Evolutionary conservation across 805 yeast species (phyloP), one percentile per base, ranked within the genome.

Genomic region (Scheffersomyces lignosus): DNA sequence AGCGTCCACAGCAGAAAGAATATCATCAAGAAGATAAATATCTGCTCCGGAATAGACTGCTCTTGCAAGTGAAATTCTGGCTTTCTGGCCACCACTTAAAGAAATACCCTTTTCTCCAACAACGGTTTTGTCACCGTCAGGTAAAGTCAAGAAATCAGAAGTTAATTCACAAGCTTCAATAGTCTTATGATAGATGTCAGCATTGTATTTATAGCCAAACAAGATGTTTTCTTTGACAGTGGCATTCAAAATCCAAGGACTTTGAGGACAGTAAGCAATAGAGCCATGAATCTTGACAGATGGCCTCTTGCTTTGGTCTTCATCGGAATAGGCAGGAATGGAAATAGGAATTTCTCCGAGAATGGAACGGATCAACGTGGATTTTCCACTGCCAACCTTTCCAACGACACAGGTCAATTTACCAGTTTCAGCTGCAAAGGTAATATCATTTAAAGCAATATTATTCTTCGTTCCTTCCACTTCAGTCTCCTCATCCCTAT

Each of bases 81-180:
- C 73, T 41, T 66, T 67, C 43, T 67, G 72, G 18, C 73, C 73
- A 4, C 73, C 73, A 35, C 68, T 60, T 17, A 67, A 48, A 3
- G 73, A 62, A 27, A 66, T 64, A 24, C 72, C 73, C 44, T 66
- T 66, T 38, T 66, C 71, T 4, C 73, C 73, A n/a, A 67, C 72
- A 33, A 60, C 52, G n/a, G 72, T 66, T 31, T 45, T 50, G 46
- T 66, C 72, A 15, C 66, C 70, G 45, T 67, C 71, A 2, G 72
- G 68, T 33, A 66, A 54, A 4, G 52, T 45, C 18, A 51, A 52
- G 36, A 66, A 54, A 42, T 67, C 73, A 15, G 65, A 47, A 5
- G 51, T 26, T 17, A 67, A 55, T 38, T 65, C 61, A 50, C 73
- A 67, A 4, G 71, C 71, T 18, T 52, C 56, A 16, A 67, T 45